phyloP scores from a whole-genome alignment of 75 land plant genomes.

The Ceratopteris richardii region DNA sequence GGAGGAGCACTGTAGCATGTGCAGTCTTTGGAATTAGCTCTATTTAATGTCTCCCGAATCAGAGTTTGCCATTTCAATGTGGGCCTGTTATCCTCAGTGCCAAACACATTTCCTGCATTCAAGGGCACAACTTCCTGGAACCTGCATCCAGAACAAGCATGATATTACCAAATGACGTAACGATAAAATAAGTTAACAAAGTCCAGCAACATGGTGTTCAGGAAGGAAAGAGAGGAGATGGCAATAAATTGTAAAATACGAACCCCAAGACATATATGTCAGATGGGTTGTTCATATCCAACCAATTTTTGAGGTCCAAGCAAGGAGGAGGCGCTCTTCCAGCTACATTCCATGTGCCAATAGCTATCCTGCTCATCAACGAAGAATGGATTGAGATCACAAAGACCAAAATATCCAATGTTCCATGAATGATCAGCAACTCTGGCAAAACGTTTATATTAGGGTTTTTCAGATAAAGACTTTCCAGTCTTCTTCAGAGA shows the following conservation, averaged over 20 bases:
- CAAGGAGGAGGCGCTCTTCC: constrained; percentile 55
- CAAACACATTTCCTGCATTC: constrained; percentile 86
- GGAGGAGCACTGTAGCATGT: constrained; percentile 61
- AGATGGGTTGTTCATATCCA: constrained; percentile 54
- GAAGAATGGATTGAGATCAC: neutral
- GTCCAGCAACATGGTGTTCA: neutral
- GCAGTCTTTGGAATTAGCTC: constrained; percentile 15
- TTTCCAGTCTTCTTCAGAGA: too few relatives aligned
- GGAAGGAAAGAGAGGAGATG: too few relatives aligned
- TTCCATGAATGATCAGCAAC: too few relatives aligned
- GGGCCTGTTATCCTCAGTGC: constrained; percentile 71
- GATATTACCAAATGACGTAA: neutral
- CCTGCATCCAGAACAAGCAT: constrained; percentile 28
- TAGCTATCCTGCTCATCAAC: constrained; percentile 35
- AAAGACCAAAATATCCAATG: too few relatives aligned
- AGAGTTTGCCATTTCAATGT: constrained; percentile 67
- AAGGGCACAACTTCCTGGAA: constrained; percentile 93
- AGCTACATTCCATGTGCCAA: constrained; percentile 94
- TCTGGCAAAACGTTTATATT: too few relatives aligned
- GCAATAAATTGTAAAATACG: too few relatives aligned
- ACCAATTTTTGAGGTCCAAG: constrained; percentile 77
- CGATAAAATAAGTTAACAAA: neutral
- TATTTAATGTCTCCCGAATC: constrained; percentile 70
- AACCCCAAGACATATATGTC: constrained; percentile 88
- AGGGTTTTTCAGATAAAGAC: too few relatives aligned